Evolutionary conservation across 1,139 yeast species (phyloP), one percentile per base, ranked within the genome.

Genomic region (Pichia inconspicua): DNA sequence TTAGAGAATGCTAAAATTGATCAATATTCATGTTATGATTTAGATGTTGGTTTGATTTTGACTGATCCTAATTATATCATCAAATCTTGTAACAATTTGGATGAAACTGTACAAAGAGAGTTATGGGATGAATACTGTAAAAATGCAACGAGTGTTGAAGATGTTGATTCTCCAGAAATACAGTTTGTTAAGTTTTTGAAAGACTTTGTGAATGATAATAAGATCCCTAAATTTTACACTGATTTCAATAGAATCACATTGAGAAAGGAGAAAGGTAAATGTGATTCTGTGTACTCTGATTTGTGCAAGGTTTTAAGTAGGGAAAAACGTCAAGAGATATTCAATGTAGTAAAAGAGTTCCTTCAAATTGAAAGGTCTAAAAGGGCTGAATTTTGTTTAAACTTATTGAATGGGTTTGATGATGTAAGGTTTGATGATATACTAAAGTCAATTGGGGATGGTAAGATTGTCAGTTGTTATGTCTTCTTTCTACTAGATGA

Each of bases 11-110:
- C 50, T 5, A 28, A 57, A 0, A 52, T 72, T 4, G 69, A 74
- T 50, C 74, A 77, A 1, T 73, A 57, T 50, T 64, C 72, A 4
- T 58, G 74, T 0, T 78, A 80, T 77, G 78, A 74, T 39, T 57
- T 63, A 0, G 80, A 75, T 54, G 61, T 68, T n/a, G 58, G 62
- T 7, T 66, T 65, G 40, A 55, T 78, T 1, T 57, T 70, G 1
- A 54, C 64, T 31, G 74, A 73, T 45, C 69, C 72, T 1, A 58
- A 71, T 25, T 77, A 68, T 56, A 38, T 47, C 5, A 34, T 40
- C 2, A 14, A 19, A 17, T 25, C 39, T 3, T 46, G 48, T 17
- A 31, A 48, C 8, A 30, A n/a, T 2, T 5, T 50, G 2, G 35
- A 41, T 19, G 41, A 46, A 5, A 19, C 15, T 2, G 28, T 15